Conservation (phyloP, 768 basidiomycete species). For the Crucibulum laeve region DNA sequence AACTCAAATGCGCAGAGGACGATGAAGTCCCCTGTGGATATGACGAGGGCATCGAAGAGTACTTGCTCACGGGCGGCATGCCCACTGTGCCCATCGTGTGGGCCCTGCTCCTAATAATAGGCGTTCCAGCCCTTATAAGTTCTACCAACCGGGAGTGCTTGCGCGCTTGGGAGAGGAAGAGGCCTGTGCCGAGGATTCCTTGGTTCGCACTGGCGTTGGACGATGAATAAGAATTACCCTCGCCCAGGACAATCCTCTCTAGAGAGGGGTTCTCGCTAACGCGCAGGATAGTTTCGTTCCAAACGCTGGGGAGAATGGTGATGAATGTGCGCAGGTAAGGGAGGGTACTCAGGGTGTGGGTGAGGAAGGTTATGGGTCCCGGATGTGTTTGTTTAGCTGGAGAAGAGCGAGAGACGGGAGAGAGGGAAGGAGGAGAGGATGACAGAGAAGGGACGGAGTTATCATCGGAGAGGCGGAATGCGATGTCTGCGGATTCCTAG, state of each 20-base stretch:
- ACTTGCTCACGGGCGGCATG: no score
- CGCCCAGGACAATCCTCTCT: conserved; percentile 37
- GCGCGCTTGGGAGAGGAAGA: conserved; percentile 56
- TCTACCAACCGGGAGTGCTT: conserved; percentile 47
- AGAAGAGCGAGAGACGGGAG: conserved; percentile 6
- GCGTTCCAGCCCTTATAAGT: conserved; percentile 52
- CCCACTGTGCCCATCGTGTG: no score
- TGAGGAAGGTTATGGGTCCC: conserved; percentile 29
- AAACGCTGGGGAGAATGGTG: conserved; percentile 53
- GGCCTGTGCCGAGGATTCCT: conserved; percentile 40
- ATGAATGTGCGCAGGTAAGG: conserved; percentile 42
- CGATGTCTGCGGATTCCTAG: conserved; percentile 50
- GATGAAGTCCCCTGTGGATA: no score
- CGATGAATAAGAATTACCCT: conserved; percentile 11
- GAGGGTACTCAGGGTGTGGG: conserved; percentile 31
- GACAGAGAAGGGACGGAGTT: conserved; percentile 8
- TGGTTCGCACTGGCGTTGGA: conserved; percentile 2
- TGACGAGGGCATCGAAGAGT: conserved; percentile 26
- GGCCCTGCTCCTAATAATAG: no score
- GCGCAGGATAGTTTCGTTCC: conserved; percentile 50
- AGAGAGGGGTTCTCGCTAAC: conserved; percentile 45
- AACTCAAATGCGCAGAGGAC: no score
- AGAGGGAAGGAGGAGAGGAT: conserved; percentile 1
- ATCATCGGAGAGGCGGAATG: conserved; percentile 55
- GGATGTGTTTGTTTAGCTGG: conserved; percentile 8